A percentile compares a stretch with the other conserved stretches of the same genome.
These are phyloP conservation scores for Neurospora crassa DNA, from an alignment of 2,329 filamentous ascomycete species.

Conservation along the genomic window DNA sequence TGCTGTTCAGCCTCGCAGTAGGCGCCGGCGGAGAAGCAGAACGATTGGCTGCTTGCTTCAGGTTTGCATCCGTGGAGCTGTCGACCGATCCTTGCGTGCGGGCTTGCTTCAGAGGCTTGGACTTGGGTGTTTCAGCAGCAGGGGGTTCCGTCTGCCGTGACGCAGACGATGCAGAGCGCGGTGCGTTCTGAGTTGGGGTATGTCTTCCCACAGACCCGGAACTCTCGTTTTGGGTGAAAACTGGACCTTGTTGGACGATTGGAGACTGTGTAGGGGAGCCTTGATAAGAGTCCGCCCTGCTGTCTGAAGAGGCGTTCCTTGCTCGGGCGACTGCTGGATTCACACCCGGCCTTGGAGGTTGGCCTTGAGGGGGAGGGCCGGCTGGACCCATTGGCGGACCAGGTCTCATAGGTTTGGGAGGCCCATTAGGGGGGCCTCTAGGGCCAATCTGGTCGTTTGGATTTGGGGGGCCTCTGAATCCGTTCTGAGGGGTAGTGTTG, in stretches of 20 bases:
- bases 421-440: constrained; percentile 25
- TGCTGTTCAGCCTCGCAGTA: constrained; percentile 41
- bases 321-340: constrained; percentile 32
- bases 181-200: constrained; percentile 47
- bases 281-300: constrained; percentile 22
- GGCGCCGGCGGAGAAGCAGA: constrained; percentile 51
- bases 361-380: constrained; percentile 46
- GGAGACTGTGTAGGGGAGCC: constrained; percentile 36
- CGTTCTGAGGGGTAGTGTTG: constrained; percentile 31
- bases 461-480: constrained; percentile 28
- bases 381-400: constrained; percentile 24
- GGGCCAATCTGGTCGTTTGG: constrained; percentile 13
- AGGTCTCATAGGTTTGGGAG: constrained; percentile 28
- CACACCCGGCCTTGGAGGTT: constrained; percentile 38
- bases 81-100: constrained; percentile 60
- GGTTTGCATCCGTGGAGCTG: constrained; percentile 49
- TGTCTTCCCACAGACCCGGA: constrained; percentile 50
- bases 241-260: constrained; percentile 28
- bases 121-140: constrained; percentile 27
- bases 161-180: constrained; percentile 21
- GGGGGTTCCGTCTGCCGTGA: constrained; percentile 25
- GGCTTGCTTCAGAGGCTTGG: constrained; percentile 40
- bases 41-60: constrained; percentile 31
- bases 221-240: constrained; percentile 36
- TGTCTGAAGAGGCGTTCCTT: constrained; percentile 41